Evolutionary conservation across 768 basidiomycete genomes (phyloP), one percentile per base, ranked within the genome.

Genomic region (Porphyrellus cyaneotinctus): DNA sequence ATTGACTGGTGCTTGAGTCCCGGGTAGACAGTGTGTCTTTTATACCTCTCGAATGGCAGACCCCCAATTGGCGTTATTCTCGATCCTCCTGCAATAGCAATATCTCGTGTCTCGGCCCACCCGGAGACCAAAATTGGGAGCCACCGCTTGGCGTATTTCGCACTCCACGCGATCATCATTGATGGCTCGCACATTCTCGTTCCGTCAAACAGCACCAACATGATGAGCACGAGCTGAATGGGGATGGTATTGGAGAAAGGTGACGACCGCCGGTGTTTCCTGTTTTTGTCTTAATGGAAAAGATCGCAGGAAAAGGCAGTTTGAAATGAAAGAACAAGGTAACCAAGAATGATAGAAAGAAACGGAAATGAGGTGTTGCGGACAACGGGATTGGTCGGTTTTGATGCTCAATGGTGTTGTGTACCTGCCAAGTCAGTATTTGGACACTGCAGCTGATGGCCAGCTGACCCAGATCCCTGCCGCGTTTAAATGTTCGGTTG

Each of bases 51-150:
- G 26, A 28, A 9, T 28, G 5, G 26, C 12, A 45, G 22, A n/a
- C 46, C 9, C 41, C 20, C 13, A 39, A 56, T 57, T 47, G 44
- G 43, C 22, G 15, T 44, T 49, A 20, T 56, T 52, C 47, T 13
- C 43, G 18, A 38, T 24, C 18, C 3, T 48, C 32, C 30, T 22
- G 10, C 20, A 32, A n/a, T 11, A 2, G 28, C 17, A 22, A 32
- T 41, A 24, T 20, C 26, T 17, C 35, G n/a, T n/a, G n/a, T n/a
- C n/a, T n/a, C 15, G 4, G n/a, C 20, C 18, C 11, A 18, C 24
- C 28, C 17, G 3, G 20, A 11, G 14, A 31, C 7, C 11, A 4
- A 23, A 3, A n/a, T n/a, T 15, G 41, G 9, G 24, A 5, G 6
- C 41, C 38, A 22, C 39, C 20, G 22, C 22, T 1, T 8, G 20